Evolutionary conservation across 768 basidiomycete species (phyloP).

Genomic region (Mycena crocata): DNA sequence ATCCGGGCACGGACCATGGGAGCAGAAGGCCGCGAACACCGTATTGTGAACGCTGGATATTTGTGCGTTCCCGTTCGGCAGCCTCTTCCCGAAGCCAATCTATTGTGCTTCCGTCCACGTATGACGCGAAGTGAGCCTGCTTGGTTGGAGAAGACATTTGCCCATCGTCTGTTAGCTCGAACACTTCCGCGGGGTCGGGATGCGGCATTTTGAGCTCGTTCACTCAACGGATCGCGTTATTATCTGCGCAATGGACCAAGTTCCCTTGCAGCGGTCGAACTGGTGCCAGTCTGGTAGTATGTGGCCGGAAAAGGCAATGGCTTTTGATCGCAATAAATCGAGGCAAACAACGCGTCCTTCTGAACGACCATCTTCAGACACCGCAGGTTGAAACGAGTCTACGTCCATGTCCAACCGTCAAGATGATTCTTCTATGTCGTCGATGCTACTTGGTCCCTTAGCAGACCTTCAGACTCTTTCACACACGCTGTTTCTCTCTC

Average conservation of each 20-base stretch:
- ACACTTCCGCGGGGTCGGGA: conserved; percentile 50
- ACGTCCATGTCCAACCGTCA: conserved; percentile 20
- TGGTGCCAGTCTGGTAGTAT: too few relatives aligned
- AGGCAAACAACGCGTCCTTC: conserved; percentile 23
- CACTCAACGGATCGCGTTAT: background rate
- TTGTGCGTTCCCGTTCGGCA: conserved; percentile 67
- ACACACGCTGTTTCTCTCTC: conserved; percentile 76
- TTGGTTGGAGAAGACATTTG: conserved; percentile 43
- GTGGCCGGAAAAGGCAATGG: too few relatives aligned
- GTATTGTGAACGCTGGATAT: conserved; percentile 58
- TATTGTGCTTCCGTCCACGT: conserved; percentile 71
- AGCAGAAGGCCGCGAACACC: conserved; percentile 68
- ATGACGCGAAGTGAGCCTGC: conserved; percentile 46
- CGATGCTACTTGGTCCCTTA: conserved; percentile 70
- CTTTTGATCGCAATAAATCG: too few relatives aligned
- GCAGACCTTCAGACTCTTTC: conserved; percentile 72
- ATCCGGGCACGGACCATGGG: conserved; percentile 46
- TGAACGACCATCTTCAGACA: too few relatives aligned
- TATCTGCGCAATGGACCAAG: too few relatives aligned
- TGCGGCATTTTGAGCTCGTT: conserved; percentile 12
- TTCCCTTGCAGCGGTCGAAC: too few relatives aligned
- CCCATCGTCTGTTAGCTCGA: conserved; percentile 60
- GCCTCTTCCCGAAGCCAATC: conserved; percentile 79
- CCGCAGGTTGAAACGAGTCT: too few relatives aligned
- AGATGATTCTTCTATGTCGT: conserved; percentile 63